Base-by-base conservation (phyloP, 2,329 filamentous ascomycete genomes). In the Aspergillus novofumigatus region DNA sequence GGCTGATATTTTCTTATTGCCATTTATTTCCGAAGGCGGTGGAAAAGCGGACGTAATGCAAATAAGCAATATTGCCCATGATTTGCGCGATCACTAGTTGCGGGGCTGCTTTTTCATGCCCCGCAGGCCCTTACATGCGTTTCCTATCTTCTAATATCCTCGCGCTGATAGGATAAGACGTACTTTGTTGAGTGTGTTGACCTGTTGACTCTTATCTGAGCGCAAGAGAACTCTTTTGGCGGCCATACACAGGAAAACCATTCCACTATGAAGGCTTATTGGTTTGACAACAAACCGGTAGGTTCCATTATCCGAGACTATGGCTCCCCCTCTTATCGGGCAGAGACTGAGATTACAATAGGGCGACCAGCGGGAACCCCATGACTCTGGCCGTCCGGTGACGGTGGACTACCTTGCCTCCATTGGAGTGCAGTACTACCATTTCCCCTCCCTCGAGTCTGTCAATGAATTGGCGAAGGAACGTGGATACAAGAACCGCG, bases 281-380 rank as follows among this genome's bases (percentile, higher is more conserved):
- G 83, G 83, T 89, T 81, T 73, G 86, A 89, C 72, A 88, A 89
- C 73, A 73, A 81, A 62, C 79, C 81, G 53, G 85, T 87, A 81
- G 56, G 75, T 59, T 53, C 8, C 17, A 51, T 3, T 25, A 21
- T 45, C 51, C 21, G 48, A 49, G 53, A 45, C 28, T 57, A 57
- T 44, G 38, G 17, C 52, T 50, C 29, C 49, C 52, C 51, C 44
- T 35, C 56, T 50, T 32, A 51, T 49, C 51, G 53, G 49, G 21
- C 11, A 35, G 49, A 53, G 53, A 56, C 57, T 58, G 42, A 62
- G 56, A 55, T 62, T 14, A n/a, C 41, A 52, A 59, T 71, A 96
- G 91, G 92, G 91, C 78, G 94, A 99, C 82, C 94, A 97, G 79
- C 92, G 94, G 71, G 84, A 89, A 47, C 84, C 90, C 53, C 94